These are phyloP conservation scores for Collybia mongolica DNA, from an alignment of 768 basidiomycete species.

Conservation along the genomic window DNA sequence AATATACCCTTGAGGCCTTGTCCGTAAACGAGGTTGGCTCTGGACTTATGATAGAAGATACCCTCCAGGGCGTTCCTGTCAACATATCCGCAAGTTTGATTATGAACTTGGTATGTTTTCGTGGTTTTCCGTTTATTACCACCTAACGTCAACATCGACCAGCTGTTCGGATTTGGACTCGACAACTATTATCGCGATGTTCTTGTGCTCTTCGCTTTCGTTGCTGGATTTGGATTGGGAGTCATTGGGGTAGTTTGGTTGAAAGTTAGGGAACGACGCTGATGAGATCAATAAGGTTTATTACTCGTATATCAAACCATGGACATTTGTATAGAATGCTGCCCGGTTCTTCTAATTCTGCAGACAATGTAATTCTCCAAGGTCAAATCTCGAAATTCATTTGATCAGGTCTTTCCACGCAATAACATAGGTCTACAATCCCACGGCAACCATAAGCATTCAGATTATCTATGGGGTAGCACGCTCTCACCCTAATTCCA, in stretches of 20 bases:
- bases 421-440: too few species aligned
- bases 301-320: too few species aligned
- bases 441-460: too few species aligned
- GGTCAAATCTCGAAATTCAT: too few species aligned
- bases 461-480: too few species aligned
- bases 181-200: slow-evolving; percentile 90
- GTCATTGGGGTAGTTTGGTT: slow-evolving; percentile 80
- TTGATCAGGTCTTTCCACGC: too few species aligned
- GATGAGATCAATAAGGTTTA: not conserved
- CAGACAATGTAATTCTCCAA: too few species aligned
- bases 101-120: slow-evolving; percentile 69
- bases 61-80: slow-evolving; percentile 78
- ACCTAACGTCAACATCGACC: slow-evolving; percentile 4
- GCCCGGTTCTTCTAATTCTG: too few species aligned
- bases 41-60: slow-evolving; percentile 82
- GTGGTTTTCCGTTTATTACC: not conserved
- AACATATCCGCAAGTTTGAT: slow-evolving; percentile 79
- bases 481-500: too few species aligned
- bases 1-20: slow-evolving; percentile 82
- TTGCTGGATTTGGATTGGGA: slow-evolving; percentile 71
- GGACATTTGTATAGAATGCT: too few species aligned
- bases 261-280: slow-evolving; percentile 76
- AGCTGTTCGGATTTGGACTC: slow-evolving; percentile 85
- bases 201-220: slow-evolving; percentile 82
- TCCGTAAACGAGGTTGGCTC: slow-evolving; percentile 91